Conservation (phyloP, 1,284 basidiomycete species). For the Polyporus tsugae region DNA sequence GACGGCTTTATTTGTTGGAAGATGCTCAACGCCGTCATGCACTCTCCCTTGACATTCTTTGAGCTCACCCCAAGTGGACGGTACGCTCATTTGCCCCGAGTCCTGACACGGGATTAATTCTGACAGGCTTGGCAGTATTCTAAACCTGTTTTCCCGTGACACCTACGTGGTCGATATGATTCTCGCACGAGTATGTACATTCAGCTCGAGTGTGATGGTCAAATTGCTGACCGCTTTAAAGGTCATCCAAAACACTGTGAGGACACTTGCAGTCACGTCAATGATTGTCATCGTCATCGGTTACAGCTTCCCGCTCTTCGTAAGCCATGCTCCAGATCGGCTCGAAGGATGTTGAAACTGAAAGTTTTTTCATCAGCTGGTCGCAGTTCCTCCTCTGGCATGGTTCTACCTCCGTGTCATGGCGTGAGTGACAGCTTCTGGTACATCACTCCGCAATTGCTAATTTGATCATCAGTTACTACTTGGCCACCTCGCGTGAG, state of each 20-base stretch:
- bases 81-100: constrained; percentile 45
- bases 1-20: constrained; percentile 38
- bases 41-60: constrained; percentile 88
- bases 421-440: constrained; percentile 55
- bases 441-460: neutral
- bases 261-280: constrained; percentile 66
- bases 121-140: constrained; percentile 54
- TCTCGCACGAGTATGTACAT: constrained; percentile 63
- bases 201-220: neutral
- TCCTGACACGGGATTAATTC: neutral
- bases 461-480: constrained; percentile 65
- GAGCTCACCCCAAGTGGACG: constrained; percentile 85
- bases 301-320: constrained; percentile 83
- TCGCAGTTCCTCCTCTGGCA: constrained; percentile 78
- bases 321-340: constrained; percentile 26
- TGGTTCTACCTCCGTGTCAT: constrained; percentile 84
- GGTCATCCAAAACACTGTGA: constrained; percentile 74
- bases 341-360: neutral
- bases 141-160: constrained; percentile 94
- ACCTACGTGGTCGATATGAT: constrained; percentile 92
- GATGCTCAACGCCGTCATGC: constrained; percentile 84
- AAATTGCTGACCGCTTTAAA: constrained; percentile 25
- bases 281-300: constrained; percentile 87
- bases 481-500: constrained; percentile 90
- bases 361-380: constrained; percentile 44